phyloP scores from a whole-genome alignment of 805 yeast genomes.

The Kuraishia hungarica region DNA sequence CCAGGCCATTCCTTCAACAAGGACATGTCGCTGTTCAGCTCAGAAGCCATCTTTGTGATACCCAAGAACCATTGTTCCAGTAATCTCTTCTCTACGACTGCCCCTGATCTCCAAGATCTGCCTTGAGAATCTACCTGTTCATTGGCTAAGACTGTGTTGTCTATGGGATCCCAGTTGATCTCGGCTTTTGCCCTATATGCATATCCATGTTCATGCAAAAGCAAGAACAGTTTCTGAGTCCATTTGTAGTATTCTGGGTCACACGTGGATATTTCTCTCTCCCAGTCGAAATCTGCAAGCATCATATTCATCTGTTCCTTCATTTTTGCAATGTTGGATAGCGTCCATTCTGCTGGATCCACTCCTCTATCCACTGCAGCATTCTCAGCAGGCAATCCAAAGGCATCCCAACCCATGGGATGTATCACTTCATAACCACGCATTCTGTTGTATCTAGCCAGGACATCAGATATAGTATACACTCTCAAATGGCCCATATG shows the following conservation, averaged over 20 bases:
- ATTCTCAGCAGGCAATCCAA: conserved; percentile 96
- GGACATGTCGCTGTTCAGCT: conserved; percentile 55
- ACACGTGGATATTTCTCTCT: conserved; percentile 80
- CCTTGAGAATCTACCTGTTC: conserved; percentile 94
- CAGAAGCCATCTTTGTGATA: conserved; percentile 74
- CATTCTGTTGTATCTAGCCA: conserved; percentile 71
- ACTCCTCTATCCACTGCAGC: conserved; percentile 87
- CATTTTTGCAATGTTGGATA: conserved; percentile 74
- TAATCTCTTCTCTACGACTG: conserved; percentile 73
- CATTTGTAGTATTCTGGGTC: conserved; percentile 82
- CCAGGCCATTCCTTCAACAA: conserved; percentile 73
- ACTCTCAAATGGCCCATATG: conserved; percentile 95
- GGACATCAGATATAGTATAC: conserved; percentile 79
- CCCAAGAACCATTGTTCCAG: conserved; percentile 92
- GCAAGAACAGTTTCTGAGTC: conserved; percentile 81
- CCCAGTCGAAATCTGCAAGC: conserved; percentile 92
- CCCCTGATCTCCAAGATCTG: conserved; percentile 95
- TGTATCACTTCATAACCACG: conserved; percentile 75
- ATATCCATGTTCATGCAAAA: conserved; percentile 63
- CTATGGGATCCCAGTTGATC: conserved; percentile 98
- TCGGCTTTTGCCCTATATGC: conserved; percentile 84
- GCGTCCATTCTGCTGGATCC: conserved; percentile 81
- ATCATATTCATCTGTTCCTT: conserved; percentile 69
- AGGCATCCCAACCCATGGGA: conserved; percentile 99
- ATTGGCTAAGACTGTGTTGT: conserved; percentile 88